Conservation (phyloP, 441 rosid genomes). For the Rhodomyrtus psidioides region DNA sequence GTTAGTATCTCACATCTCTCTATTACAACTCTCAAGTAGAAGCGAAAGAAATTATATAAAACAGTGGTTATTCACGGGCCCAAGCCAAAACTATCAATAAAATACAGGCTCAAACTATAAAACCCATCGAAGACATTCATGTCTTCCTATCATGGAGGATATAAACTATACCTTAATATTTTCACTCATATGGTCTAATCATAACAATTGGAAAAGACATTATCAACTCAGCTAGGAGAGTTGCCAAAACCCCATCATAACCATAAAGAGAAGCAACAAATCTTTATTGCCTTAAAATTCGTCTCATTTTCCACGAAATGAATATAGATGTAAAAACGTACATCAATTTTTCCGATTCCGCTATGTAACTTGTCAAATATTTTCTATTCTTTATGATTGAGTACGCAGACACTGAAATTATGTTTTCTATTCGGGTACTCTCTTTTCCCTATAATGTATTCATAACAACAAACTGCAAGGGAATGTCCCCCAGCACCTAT, state of each 20-base stretch:
- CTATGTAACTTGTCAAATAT: neutral
- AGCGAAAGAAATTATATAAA: too few species aligned
- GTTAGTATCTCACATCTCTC: too few species aligned
- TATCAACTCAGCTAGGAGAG: neutral
- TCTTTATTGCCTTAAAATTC: neutral
- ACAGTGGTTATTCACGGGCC: too few species aligned
- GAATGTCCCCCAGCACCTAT: neutral
- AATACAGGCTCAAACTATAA: too few species aligned
- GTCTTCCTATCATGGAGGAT: too few species aligned
- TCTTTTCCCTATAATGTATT: neutral
- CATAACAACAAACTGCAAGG: neutral
- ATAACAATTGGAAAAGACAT: neutral
- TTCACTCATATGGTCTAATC: neutral
- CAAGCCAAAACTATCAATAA: too few species aligned
- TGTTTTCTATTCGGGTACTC: neutral
- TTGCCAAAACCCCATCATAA: neutral
- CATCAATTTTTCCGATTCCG: neutral
- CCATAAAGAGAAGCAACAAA: neutral
- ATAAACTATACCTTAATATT: too few species aligned
- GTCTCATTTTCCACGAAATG: neutral
- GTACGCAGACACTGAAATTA: neutral
- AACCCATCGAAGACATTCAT: too few species aligned
- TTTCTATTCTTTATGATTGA: neutral
- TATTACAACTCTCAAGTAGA: too few species aligned
- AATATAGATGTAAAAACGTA: neutral